These are phyloP conservation scores for Coemansia sp. DNA, from an alignment of 192 early-diverging fungal genomes.

Conservation along the genomic window DNA sequence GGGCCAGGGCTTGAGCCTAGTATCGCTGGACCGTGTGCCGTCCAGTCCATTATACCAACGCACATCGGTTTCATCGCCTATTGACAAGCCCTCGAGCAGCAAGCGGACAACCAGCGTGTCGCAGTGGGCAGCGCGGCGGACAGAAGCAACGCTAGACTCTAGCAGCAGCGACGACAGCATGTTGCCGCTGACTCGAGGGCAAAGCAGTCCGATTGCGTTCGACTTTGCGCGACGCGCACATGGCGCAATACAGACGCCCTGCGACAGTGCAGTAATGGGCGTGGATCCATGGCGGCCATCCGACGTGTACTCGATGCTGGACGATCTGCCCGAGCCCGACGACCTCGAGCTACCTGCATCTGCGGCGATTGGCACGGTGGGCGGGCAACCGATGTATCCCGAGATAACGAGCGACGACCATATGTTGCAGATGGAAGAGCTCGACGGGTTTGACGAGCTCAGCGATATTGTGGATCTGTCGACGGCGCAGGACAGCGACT, in stretches of 20 bases:
- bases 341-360: constrained; percentile 40
- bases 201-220: not conserved
- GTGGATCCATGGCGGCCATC: not conserved
- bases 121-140: not conserved
- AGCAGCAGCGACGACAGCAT: not conserved
- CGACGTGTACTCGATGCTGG: constrained; percentile 26
- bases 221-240: not conserved
- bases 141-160: not conserved
- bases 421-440: constrained; percentile 47
- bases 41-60: constrained; percentile 27
- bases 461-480: constrained; percentile 39
- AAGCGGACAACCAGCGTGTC: not conserved
- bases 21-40: constrained; percentile 13
- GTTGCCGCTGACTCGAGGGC: not conserved
- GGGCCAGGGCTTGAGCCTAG: constrained; percentile 9
- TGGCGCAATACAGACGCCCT: not conserved
- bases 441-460: constrained; percentile 36
- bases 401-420: not conserved
- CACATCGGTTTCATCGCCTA: constrained; percentile 42
- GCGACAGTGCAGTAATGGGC: not conserved
- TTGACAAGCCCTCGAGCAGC: constrained; percentile 9
- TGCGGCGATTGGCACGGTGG: constrained; percentile 4
- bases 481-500: constrained; percentile 28
- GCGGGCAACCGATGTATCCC: not conserved
- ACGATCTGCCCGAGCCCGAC: constrained; percentile 36